Base-by-base conservation (phyloP, 179 eudicot genomes). In the Corrigiola litoralis region DNA sequence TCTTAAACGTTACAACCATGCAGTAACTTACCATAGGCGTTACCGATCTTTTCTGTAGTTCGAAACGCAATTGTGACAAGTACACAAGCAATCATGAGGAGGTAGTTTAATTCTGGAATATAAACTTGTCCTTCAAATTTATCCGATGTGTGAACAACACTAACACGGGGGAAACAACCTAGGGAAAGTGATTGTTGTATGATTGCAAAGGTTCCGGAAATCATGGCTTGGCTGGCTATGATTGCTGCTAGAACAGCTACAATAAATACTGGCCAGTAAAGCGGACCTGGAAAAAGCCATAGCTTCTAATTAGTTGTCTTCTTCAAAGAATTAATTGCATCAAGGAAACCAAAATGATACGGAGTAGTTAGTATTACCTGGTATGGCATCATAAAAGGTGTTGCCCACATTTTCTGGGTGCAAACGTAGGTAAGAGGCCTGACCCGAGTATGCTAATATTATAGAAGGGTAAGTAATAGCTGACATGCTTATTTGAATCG, bases 401-500 rank as follows among this genome's bases (percentile, higher is more conserved):
- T 87, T 40, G 8, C 57, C 3, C 21, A 82, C 89, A 12, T 54
- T 42, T 0, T 66, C 51, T 5, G 33, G 75, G 58, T 92, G 78
- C 70, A 77, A 49, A 14, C 83, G 72, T 24, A 92, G 90, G 68
- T 27, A 92, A 8, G 95, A 65, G 4, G 87, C 86, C 58, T 92
- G 98, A 3, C 98, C 95, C 0, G 81, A 67, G 70, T 92, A 92
- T 0, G 87, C 81, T 20, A 85, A 51, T 27, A 92, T 61, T 16
- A 92, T 73, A 0, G 95, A 78, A 2, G 98, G 98, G 61, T 85
- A 92, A 20, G 71, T 70, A 41, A 92, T 62, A 2, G 53, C 4
- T 29, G 92, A 85, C 80, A 82, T 89, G 69, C 98, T 89, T 63
- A 89, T 68, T 67, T 87, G 96, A 25, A 92, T 87, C 0, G 98